phyloP scores from a whole-genome alignment of 1,139 yeast genomes.

The Blastobotrys arbuscula region DNA sequence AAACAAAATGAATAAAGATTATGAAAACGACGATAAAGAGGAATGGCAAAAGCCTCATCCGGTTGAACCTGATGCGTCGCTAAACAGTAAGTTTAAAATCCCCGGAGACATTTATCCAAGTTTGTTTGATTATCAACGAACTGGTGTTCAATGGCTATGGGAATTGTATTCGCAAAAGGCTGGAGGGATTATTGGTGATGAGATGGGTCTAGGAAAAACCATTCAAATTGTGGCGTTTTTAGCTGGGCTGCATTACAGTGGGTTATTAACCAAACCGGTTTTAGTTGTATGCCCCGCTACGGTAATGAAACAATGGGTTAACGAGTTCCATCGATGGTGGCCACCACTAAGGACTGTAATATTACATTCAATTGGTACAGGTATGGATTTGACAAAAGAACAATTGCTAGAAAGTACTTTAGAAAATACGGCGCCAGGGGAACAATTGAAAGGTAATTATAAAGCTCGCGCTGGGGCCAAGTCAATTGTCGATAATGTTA shows the following conservation, averaged over 20 bases:
- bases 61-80: conserved; percentile 60
- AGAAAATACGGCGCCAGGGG: conserved; percentile 44
- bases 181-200: conserved; percentile 96
- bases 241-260: conserved; percentile 85
- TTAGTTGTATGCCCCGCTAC: conserved; percentile 95
- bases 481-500: conserved; percentile 46
- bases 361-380: conserved; percentile 87
- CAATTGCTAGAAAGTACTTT: conserved; percentile 46
- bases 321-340: conserved; percentile 97
- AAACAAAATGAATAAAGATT: conserved; percentile 19
- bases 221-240: conserved; percentile 85
- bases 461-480: conserved; percentile 30
- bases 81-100: conserved; percentile 61
- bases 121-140: conserved; percentile 86
- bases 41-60: conserved; percentile 81
- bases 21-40: conserved; percentile 34
- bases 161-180: conserved; percentile 80
- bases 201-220: conserved; percentile 96
- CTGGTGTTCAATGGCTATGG: conserved; percentile 70
- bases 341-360: conserved; percentile 86
- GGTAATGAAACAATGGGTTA: conserved; percentile 92
- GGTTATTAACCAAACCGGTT: conserved; percentile 67
- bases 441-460: conserved; percentile 23
- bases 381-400: conserved; percentile 58
- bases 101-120: conserved; percentile 92